Conservation (phyloP, 495 filamentous ascomycete species). For the Penicillium subrubescens region DNA sequence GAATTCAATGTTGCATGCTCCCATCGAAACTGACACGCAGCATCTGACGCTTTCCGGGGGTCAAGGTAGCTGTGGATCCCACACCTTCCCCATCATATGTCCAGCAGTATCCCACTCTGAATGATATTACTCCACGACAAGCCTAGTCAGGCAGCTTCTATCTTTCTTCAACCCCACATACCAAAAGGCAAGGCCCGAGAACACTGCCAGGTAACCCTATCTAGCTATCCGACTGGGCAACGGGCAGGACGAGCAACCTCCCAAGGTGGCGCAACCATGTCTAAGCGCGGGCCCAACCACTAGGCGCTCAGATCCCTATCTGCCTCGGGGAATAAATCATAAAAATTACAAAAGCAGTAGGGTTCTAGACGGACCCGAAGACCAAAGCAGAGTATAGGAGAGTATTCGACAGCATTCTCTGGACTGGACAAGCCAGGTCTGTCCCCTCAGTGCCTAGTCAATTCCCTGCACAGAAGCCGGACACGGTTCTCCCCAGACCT, state of each 20-base stretch:
- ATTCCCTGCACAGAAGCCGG: neutral
- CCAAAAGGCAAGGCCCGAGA: conserved; percentile 9
- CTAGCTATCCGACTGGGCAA: conserved; percentile 17
- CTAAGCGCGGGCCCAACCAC: conserved; percentile 29
- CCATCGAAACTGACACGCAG: conserved; percentile 2
- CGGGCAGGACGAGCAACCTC: conserved; percentile 4
- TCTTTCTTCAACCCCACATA: conserved; percentile 6
- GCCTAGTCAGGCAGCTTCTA: conserved; percentile 3
- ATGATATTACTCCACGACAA: conserved; percentile 3
- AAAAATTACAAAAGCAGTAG: conserved; percentile 13
- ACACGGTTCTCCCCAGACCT: conserved; percentile 5
- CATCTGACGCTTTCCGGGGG: neutral
- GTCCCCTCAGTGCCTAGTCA: neutral
- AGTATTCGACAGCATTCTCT: conserved; percentile 26
- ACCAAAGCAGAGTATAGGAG: conserved; percentile 6
- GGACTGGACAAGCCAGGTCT: neutral
- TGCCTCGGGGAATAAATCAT: conserved; percentile 15
- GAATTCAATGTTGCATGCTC: conserved; percentile 11
- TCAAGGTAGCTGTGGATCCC: neutral
- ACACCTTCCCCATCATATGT: neutral
- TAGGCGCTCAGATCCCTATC: conserved; percentile 19
- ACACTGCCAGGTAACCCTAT: conserved; percentile 23
- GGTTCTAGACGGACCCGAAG: conserved; percentile 13
- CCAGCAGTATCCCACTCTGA: conserved; percentile 29
- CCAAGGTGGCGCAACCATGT: conserved; percentile 11